Base-by-base conservation (phyloP, 1,284 basidiomycete genomes). In the Ustilago hordei region DNA sequence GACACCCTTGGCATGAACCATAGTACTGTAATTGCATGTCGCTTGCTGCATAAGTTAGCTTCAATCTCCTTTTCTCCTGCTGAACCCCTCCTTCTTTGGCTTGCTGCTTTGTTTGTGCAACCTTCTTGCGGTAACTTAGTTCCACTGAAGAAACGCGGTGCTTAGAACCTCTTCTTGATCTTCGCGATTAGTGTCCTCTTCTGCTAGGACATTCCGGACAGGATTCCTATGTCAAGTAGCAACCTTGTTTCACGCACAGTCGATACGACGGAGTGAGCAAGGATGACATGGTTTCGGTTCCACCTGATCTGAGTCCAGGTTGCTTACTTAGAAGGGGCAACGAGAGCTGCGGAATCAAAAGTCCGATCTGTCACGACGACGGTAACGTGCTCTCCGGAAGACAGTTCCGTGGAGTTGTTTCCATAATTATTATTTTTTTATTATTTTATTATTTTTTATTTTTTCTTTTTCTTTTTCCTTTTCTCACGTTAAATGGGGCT, bases 371-470 rank as follows among this genome's bases (percentile, higher is more conserved):
- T 50, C 48, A 31, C 48, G n/a, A 5, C 48, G n/a, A 5, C 12
- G 23, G 11, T 31, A 13, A 28, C 8, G 48, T 11, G 4, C 5
- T 31, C n/a, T 43, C 64, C 53, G 58, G 39, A 60, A 2, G 12
- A 17, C 23, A 60, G 9, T 38, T 48, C 65, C 65, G 65, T 68
- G 65, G 65, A 68, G 55, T 47, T 32, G 11, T 15, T 41, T 52
- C 23, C 39, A 32, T n/a, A 48, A 23, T 19, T 15, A 8, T 15
- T 15, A 17, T 17, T 23, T 31, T 48, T 55, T 38, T 38, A 39
- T 55, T 55, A 9, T 41, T 45, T 41, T 15, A 43, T 39, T 31
- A 12, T 23, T 32, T 50, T 28, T 23, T 50, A 12, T 31, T 32
- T 28, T 45, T 19, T 19, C 43, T 45, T 19, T 45, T 41, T 48